Evolutionary conservation across 2,329 filamentous ascomycete species (phyloP).

Genomic region (Orbilia javanica): DNA sequence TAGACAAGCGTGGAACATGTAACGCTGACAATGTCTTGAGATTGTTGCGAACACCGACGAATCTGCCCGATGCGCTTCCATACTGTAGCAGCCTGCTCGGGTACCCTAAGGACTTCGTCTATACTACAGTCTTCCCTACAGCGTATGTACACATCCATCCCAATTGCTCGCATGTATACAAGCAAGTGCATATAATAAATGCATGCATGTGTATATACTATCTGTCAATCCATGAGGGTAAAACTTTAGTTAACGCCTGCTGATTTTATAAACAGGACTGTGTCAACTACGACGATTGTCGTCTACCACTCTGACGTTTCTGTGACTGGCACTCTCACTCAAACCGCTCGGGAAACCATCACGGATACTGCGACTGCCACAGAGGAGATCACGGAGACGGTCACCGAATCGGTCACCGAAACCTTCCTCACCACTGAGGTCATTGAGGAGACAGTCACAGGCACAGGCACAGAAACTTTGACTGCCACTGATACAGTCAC

Average conservation of each 20-base stretch:
- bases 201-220: no score
- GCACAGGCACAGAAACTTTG: not conserved
- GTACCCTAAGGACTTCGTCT: not conserved
- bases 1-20: no score
- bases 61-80: slow-evolving; percentile 24
- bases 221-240: no score
- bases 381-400: not conserved
- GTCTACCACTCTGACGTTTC: slow-evolving; percentile 1
- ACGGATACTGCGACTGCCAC: slow-evolving; percentile 27
- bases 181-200: no score
- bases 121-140: slow-evolving; percentile 18
- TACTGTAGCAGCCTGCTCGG: slow-evolving; percentile 29
- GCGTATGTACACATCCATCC: slow-evolving; percentile 4
- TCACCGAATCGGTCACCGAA: slow-evolving; percentile 8
- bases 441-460: not conserved
- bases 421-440: slow-evolving; percentile 26
- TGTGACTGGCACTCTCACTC: slow-evolving; percentile 15
- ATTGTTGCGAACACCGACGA: slow-evolving; percentile 21
- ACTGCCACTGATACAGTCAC: slow-evolving; percentile 6
- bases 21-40: slow-evolving; percentile 29
- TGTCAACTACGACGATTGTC: slow-evolving; percentile 10
- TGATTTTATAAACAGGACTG: no score
- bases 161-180: not conserved
- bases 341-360: not conserved
- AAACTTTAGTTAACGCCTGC: no score